Evolutionary conservation across 1,284 basidiomycete genomes (phyloP).

Genomic region (Fomitopsis pinicola): DNA sequence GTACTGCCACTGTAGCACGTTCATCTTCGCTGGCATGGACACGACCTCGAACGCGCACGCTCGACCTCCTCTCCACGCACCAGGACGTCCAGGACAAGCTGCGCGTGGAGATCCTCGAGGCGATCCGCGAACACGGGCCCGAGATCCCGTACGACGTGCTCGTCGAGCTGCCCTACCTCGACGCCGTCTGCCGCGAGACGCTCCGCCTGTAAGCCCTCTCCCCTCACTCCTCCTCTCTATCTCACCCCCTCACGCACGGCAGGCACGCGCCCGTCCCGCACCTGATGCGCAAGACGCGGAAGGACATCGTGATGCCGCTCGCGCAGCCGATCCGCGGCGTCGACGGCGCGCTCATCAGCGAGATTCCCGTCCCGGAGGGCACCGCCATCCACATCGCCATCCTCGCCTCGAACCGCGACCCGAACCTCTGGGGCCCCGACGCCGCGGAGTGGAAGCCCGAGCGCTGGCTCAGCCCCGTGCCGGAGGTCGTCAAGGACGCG

Average conservation of each 20-base stretch:
- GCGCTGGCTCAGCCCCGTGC: slow-evolving; percentile 14
- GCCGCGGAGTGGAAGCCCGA: slow-evolving; percentile 11
- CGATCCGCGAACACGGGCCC: not conserved
- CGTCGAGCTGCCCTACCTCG: slow-evolving; percentile 10
- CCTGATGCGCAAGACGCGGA: slow-evolving; percentile 4
- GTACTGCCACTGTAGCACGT: slow-evolving; percentile 2
- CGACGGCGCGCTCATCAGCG: slow-evolving; percentile 32
- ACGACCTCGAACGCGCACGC: slow-evolving; percentile 8
- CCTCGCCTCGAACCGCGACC: slow-evolving; percentile 35
- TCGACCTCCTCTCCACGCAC: slow-evolving; percentile 9
- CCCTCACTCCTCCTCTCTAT: not conserved
- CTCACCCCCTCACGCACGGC: not conserved
- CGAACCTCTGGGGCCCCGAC: slow-evolving; percentile 8
- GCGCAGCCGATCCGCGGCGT: slow-evolving; percentile 35
- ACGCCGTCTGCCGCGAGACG: slow-evolving; percentile 14
- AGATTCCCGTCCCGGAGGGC: slow-evolving; percentile 42
- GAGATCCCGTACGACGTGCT: slow-evolving; percentile 11
- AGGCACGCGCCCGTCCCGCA: slow-evolving; percentile 8
- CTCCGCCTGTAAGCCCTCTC: slow-evolving; percentile 6
- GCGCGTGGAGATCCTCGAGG: slow-evolving; percentile 7
- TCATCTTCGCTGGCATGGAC: slow-evolving; percentile 11
- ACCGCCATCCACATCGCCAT: slow-evolving; percentile 37
- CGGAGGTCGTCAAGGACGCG: slow-evolving; percentile 12
- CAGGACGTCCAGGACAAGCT: slow-evolving; percentile 12
- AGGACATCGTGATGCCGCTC: slow-evolving; percentile 53